phyloP scores from a whole-genome alignment of 2,329 filamentous ascomycete genomes.

The Metarhizium brunneum region DNA sequence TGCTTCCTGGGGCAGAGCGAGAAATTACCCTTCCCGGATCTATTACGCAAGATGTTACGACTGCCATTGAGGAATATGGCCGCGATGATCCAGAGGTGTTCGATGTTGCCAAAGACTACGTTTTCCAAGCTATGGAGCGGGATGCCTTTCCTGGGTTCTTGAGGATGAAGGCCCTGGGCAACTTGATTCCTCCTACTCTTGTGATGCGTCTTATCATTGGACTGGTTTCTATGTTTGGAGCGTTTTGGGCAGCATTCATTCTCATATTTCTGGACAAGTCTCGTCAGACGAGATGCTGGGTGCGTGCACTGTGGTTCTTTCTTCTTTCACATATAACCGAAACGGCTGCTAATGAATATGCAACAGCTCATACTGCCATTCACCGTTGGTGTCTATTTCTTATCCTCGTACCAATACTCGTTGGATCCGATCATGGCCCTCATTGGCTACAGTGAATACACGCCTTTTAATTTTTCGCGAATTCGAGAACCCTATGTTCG shows the following conservation, averaged over 20 bases:
- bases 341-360: constrained; percentile 10
- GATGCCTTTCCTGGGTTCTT: constrained; percentile 98
- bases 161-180: constrained; percentile 88
- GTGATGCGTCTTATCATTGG: constrained; percentile 79
- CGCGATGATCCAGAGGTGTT: constrained; percentile 96
- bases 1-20: constrained; percentile 88
- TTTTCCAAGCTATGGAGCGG: constrained; percentile 98
- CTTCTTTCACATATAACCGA: constrained; percentile 5
- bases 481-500: constrained; percentile 89
- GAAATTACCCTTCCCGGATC: constrained; percentile 88
- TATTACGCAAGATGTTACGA: constrained; percentile 78
- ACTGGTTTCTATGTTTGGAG: constrained; percentile 74
- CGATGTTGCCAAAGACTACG: constrained; percentile 95
- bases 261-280: constrained; percentile 83
- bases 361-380: constrained; percentile 70
- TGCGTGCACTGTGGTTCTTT: constrained; percentile 35
- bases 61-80: constrained; percentile 80
- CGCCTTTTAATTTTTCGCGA: constrained; percentile 80
- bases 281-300: constrained; percentile 71
- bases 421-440: constrained; percentile 87
- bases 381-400: constrained; percentile 78
- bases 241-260: constrained; percentile 88
- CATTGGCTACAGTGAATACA: constrained; percentile 90
- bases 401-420: constrained; percentile 89
- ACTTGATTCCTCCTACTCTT: constrained; percentile 84